A percentile compares a stretch with the other conserved stretches of the same genome.
These are phyloP conservation scores for Austroboletus niveus DNA, from an alignment of 1,284 basidiomycete species.

Conservation along the genomic window DNA sequence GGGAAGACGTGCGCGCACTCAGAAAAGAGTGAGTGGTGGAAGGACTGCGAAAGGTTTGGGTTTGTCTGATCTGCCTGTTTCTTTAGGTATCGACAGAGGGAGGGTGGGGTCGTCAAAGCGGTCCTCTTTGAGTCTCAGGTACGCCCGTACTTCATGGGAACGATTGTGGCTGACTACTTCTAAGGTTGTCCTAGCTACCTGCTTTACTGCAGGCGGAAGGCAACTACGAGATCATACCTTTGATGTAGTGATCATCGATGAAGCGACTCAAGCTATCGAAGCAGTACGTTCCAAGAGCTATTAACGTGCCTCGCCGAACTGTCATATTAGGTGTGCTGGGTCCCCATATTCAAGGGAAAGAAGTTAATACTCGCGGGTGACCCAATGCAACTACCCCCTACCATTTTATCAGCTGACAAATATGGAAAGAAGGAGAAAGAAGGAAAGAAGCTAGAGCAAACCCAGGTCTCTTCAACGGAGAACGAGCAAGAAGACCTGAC, in stretches of 20 bases:
- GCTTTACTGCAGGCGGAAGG: conserved; percentile 61
- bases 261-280: too few species aligned
- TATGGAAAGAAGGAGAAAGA: too few species aligned
- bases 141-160: conserved; percentile 48
- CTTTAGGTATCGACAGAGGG: conserved; percentile 79
- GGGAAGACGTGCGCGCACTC: conserved; percentile 88
- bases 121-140: conserved; percentile 81
- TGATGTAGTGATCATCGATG: too few species aligned
- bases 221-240: too few species aligned
- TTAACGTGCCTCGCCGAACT: not conserved
- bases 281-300: too few species aligned
- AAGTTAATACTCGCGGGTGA: conserved; percentile 90
- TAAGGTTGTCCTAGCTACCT: conserved; percentile 88
- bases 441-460: conserved; percentile 29
- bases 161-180: not conserved
- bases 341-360: conserved; percentile 87
- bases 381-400: conserved; percentile 91
- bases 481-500: not conserved
- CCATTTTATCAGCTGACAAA: conserved; percentile 68
- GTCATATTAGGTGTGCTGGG: conserved; percentile 50
- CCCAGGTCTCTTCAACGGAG: not conserved
- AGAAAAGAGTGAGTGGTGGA: conserved; percentile 73
- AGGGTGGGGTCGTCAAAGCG: conserved; percentile 77
- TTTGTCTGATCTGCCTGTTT: not conserved
- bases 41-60: not conserved